phyloP scores from a whole-genome alignment of 352 stramenopile genomes.

The Stramenopiles sp. region DNA sequence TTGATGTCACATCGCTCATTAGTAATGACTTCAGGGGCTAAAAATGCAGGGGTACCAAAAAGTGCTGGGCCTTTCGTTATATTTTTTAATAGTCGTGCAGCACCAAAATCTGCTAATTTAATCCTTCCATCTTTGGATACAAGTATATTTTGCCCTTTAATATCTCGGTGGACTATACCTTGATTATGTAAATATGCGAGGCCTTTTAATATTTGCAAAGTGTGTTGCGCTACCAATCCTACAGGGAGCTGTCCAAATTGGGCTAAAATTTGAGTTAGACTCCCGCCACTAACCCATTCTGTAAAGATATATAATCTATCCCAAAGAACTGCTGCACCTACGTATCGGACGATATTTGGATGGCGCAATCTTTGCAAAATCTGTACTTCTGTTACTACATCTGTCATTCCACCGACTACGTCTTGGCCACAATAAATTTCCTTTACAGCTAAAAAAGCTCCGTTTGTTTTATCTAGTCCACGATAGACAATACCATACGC shows the following conservation, averaged over 20 bases:
- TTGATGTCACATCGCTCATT: constrained; percentile 80
- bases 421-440: too few species aligned
- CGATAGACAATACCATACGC: too few species aligned
- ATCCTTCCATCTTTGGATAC: constrained; percentile 60
- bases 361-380: constrained; percentile 64
- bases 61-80: constrained; percentile 54
- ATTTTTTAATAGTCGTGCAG: constrained; percentile 46
- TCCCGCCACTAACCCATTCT: constrained; percentile 73
- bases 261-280: constrained; percentile 59
- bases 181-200: constrained; percentile 57
- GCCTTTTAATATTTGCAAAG: constrained; percentile 55
- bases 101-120: constrained; percentile 33
- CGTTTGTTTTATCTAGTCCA: too few species aligned
- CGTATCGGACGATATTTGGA: constrained; percentile 68
- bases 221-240: constrained; percentile 76
- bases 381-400: too few species aligned
- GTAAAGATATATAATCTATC: constrained; percentile 77
- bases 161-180: constrained; percentile 73
- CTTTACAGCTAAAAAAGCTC: too few species aligned
- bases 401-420: too few species aligned
- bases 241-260: constrained; percentile 25
- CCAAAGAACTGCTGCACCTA: constrained; percentile 49
- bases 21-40: constrained; percentile 76
- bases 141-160: constrained; percentile 82
- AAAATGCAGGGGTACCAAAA: constrained; percentile 74